Evolutionary conservation across 176 grass and related monocot species (phyloP).

Genomic region (Canna indica): DNA sequence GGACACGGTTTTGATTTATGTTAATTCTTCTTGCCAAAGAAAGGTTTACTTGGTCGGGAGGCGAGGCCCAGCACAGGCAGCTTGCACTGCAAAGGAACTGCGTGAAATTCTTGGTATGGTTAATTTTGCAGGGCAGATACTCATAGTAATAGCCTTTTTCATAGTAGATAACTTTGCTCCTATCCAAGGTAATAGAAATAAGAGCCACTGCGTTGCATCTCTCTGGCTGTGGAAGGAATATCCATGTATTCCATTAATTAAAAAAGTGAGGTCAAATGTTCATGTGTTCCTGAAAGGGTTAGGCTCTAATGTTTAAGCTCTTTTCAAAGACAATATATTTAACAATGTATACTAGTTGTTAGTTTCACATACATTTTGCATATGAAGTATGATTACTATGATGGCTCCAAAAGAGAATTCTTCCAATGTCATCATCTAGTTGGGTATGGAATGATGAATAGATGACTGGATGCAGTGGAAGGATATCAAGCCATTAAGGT

Average conservation of each 20-base stretch:
- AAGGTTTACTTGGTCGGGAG: conserved; percentile 87
- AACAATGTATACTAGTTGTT: background rate
- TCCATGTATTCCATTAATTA: background rate
- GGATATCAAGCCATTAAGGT: background rate
- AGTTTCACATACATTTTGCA: background rate
- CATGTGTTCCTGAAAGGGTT: background rate
- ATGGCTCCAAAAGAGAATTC: background rate
- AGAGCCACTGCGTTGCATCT: too few species aligned
- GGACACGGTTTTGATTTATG: conserved; percentile 5
- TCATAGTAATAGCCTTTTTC: background rate
- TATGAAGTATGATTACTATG: background rate
- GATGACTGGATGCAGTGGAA: background rate
- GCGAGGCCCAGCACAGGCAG: conserved; percentile 74
- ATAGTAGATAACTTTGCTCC: background rate
- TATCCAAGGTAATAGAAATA: background rate
- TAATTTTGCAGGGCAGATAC: background rate
- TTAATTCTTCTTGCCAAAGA: conserved; percentile 19
- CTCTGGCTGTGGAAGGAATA: background rate
- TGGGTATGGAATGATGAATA: background rate
- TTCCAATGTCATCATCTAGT: background rate
- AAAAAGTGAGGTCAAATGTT: background rate
- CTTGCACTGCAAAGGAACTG: conserved; percentile 85
- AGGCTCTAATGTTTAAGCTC: background rate
- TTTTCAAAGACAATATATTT: background rate
- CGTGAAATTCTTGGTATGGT: conserved; percentile 74